Evolutionary conservation across 768 basidiomycete species (phyloP), one percentile per base, ranked within the genome.

Genomic region (Russula foetens): DNA sequence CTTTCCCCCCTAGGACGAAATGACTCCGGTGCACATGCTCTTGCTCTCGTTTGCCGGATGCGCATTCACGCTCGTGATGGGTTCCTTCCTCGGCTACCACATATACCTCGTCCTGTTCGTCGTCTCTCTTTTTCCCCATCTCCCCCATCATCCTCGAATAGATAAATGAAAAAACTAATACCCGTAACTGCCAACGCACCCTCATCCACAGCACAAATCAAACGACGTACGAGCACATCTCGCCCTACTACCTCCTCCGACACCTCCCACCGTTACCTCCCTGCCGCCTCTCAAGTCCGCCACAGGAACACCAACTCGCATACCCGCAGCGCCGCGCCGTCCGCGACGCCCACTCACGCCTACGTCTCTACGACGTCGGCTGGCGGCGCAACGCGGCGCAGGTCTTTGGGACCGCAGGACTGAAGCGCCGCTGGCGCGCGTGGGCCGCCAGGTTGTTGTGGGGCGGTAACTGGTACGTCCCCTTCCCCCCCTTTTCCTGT

Each of bases 191-290:
- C 23, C 44, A 3, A 23, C 21, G 23, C 9, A 2, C 8, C 1
- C 7, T 14, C 11, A 17, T n/a, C 2, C 7, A n/a, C 61, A 91
- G 89, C 38, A 90, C 85, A 28, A 92, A 92, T 69, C 88, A 92
- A 73, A 92, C 90, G n/a, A 92, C 90, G 0, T 63, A 91, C 23
- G 90, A 92, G 68, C 78, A 83, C 58, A 77, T 91, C 41, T 83
- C 88, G 0, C 88, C 88, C 1, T 92, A 88, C 70, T 70, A 87
- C 28, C 76, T 92, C 15, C 76, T 93, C 53, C 82, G 85, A 56
- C 73, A 89, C 67, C 75, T 92, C 28, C 86, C 90, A 33, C 79
- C 80, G 4, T 74, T 88, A 12, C 84, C 84, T 0, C 71, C 75
- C n/a, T 75, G 73, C 19, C 73, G 71, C 31, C 75, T 88, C 29